These are phyloP conservation scores for Dictyostelium purpureum DNA, from an alignment of 78 protist species.

Conservation along the genomic window DNA sequence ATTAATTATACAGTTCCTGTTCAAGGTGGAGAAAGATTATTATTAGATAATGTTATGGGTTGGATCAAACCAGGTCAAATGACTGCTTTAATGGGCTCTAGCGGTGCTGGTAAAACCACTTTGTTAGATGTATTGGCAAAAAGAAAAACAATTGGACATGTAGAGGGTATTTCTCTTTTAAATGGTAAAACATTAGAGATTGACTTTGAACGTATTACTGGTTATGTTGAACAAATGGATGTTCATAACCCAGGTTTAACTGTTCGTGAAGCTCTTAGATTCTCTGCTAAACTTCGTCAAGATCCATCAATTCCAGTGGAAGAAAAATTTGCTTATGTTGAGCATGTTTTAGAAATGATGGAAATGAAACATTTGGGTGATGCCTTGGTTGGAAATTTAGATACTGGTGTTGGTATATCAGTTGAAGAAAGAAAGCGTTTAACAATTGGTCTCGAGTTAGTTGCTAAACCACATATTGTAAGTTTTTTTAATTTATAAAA, in stretches of 20 bases:
- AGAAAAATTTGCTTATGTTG: slow-evolving; percentile 61
- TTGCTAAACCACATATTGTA: slow-evolving; percentile 78
- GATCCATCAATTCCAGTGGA: slow-evolving; percentile 35
- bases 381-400: slow-evolving; percentile 78
- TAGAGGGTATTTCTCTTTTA: slow-evolving; percentile 65
- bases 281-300: slow-evolving; percentile 74
- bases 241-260: slow-evolving; percentile 68
- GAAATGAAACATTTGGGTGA: slow-evolving; percentile 82
- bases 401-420: slow-evolving; percentile 81
- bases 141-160: slow-evolving; percentile 83
- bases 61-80: slow-evolving; percentile 80
- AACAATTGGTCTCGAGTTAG: slow-evolving; percentile 80
- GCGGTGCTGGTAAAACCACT: slow-evolving; percentile 89
- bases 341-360: slow-evolving; percentile 69
- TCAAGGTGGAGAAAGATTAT: slow-evolving; percentile 21
- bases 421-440: slow-evolving; percentile 80
- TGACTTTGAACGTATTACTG: slow-evolving; percentile 80
- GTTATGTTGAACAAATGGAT: slow-evolving; percentile 86
- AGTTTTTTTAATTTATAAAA: too few relatives aligned
- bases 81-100: slow-evolving; percentile 87
- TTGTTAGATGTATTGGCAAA: slow-evolving; percentile 88
- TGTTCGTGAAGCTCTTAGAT: slow-evolving; percentile 74
- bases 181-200: slow-evolving; percentile 84
- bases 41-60: slow-evolving; percentile 55
- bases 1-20: slow-evolving; percentile 73